phyloP scores from a whole-genome alignment of 805 yeast genomes.

The Yamadazyma tumulicola region DNA sequence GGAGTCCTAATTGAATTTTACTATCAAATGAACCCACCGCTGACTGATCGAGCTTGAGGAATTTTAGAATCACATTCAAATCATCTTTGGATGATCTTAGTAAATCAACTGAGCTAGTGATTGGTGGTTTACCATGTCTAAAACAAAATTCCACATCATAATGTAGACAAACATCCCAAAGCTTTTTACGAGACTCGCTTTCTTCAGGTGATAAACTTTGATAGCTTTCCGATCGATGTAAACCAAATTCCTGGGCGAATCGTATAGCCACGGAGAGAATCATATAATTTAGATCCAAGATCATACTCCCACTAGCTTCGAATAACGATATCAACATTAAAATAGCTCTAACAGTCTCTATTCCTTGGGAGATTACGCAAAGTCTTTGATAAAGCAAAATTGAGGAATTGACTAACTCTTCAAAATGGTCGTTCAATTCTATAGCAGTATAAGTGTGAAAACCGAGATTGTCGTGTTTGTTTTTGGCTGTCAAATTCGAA shows the following conservation, averaged over 20 bases:
- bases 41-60: neutral
- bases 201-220: constrained; percentile 17
- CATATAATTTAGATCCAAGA: constrained; percentile 24
- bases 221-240: constrained; percentile 33
- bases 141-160: constrained; percentile 37
- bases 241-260: constrained; percentile 39
- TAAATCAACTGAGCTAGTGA: constrained; percentile 18
- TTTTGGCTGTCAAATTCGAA: constrained; percentile 3
- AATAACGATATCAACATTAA: constrained; percentile 42
- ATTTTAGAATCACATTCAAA: constrained; percentile 1
- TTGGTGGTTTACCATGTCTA: constrained; percentile 37
- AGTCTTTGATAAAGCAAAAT: constrained; percentile 52
- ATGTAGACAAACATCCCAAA: constrained; percentile 35
- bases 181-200: constrained; percentile 17
- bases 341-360: constrained; percentile 49
- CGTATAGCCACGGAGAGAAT: constrained; percentile 32
- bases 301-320: constrained; percentile 22
- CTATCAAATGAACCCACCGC: constrained; percentile 6
- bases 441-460: constrained; percentile 4
- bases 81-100: constrained; percentile 5
- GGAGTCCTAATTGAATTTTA: constrained; percentile 4
- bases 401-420: constrained; percentile 22
- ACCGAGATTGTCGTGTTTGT: neutral
- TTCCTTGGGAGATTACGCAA: constrained; percentile 47
- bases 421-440: constrained; percentile 14